Evolutionary conservation across 805 yeast genomes (phyloP).

Genomic region (Starmera quercuum): DNA sequence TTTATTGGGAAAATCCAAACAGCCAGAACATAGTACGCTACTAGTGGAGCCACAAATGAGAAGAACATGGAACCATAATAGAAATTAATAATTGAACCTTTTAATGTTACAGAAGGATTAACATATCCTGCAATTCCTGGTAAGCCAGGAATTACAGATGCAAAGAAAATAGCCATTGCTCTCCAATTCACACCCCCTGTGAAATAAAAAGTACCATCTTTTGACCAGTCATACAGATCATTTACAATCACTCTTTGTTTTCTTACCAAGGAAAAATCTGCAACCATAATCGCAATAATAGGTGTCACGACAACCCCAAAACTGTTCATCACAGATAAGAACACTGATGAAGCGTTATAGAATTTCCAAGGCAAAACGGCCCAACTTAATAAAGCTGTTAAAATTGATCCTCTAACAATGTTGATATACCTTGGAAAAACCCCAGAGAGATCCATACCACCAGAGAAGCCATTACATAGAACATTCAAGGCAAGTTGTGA

Average conservation of each 20-base stretch:
- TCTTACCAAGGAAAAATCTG: conserved; percentile 30
- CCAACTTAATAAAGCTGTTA: conserved; percentile 28
- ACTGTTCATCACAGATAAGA: conserved; percentile 30
- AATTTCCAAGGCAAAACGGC: conserved; percentile 32
- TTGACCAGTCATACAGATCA: conserved; percentile 24
- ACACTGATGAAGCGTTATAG: conserved; percentile 28
- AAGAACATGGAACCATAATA: conserved; percentile 24
- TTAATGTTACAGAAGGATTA: conserved; percentile 15
- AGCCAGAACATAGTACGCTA: conserved; percentile 17
- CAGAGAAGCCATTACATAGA: conserved; percentile 29
- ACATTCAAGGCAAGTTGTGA: conserved; percentile 29
- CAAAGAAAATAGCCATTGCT: conserved; percentile 19
- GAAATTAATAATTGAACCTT: conserved; percentile 17
- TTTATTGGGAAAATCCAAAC: conserved; percentile 20
- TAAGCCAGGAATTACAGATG: conserved; percentile 26
- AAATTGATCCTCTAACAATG: conserved; percentile 30
- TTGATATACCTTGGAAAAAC: conserved; percentile 18
- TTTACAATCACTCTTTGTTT: conserved; percentile 23
- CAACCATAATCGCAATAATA: conserved; percentile 25
- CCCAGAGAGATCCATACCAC: conserved; percentile 22
- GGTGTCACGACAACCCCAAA: conserved; percentile 31
- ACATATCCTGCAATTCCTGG: conserved; percentile 30
- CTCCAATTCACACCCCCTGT: conserved; percentile 24
- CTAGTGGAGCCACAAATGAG: conserved; percentile 20
- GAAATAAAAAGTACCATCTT: conserved; percentile 22